phyloP scores from a whole-genome alignment of 2,329 filamentous ascomycete genomes.

The Karstenula rhodostoma region DNA sequence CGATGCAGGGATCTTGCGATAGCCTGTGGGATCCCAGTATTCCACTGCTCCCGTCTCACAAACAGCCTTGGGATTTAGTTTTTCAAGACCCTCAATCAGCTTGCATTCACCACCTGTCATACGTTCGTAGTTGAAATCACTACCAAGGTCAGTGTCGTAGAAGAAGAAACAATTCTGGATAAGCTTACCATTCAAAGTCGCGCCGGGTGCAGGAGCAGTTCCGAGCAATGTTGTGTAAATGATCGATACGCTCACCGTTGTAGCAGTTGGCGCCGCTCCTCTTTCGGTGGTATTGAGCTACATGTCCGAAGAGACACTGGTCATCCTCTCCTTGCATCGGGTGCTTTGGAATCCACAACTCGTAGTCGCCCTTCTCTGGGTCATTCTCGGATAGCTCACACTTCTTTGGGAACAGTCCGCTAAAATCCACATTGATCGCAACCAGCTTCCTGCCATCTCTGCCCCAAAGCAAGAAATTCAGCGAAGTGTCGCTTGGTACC shows the following conservation, averaged over 20 bases:
- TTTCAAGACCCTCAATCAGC: constrained; percentile 76
- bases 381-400: constrained; percentile 74
- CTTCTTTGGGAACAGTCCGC: constrained; percentile 74
- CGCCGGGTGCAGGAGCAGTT: constrained; percentile 85
- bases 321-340: constrained; percentile 77
- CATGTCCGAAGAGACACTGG: constrained; percentile 91
- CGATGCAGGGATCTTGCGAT: constrained; percentile 86
- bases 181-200: constrained; percentile 89
- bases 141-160: constrained; percentile 48
- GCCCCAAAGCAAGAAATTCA: constrained; percentile 93
- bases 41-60: constrained; percentile 76
- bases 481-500: constrained; percentile 84
- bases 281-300: constrained; percentile 90
- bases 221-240: constrained; percentile 70
- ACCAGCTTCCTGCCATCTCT: constrained; percentile 65
- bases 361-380: constrained; percentile 74
- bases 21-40: constrained; percentile 86
- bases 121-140: constrained; percentile 92
- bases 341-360: constrained; percentile 86
- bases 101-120: constrained; percentile 78
- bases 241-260: constrained; percentile 74
- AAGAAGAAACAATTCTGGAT: neutral
- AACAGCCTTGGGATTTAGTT: constrained; percentile 65
- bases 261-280: constrained; percentile 80
- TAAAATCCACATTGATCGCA: constrained; percentile 89